Conservation (phyloP, 1,284 basidiomycete genomes). For the Papiliotrema nemorosa region DNA sequence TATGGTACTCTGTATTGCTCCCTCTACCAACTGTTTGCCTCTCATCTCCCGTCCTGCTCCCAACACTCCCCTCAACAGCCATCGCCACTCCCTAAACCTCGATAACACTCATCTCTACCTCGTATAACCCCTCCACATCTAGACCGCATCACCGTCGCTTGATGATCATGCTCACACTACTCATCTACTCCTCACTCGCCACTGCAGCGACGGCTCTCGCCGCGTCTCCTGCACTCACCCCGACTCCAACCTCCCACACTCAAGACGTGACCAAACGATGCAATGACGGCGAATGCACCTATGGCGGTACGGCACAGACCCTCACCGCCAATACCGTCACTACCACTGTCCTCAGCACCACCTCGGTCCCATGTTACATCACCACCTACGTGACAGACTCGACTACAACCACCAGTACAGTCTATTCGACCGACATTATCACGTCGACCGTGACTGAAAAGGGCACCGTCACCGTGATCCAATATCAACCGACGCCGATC, state of each 20-base stretch:
- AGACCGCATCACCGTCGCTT: background rate
- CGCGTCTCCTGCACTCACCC: background rate
- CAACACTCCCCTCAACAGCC: background rate
- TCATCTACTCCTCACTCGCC: background rate
- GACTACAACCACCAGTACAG: slow-evolving; percentile 22
- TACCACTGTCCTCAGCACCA: slow-evolving; percentile 29
- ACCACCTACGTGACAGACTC: slow-evolving; percentile 32
- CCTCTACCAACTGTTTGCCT: background rate
- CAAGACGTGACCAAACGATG: slow-evolving; percentile 12
- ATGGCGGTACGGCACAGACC: slow-evolving; percentile 15
- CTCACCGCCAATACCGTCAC: slow-evolving; percentile 28
- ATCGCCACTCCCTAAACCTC: background rate
- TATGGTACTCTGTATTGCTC: background rate
- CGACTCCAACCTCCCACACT: slow-evolving; percentile 1
- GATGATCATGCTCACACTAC: background rate
- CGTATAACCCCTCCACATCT: background rate
- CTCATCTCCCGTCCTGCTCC: background rate
- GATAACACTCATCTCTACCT: background rate
- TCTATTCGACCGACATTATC: slow-evolving; percentile 35
- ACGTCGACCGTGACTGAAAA: slow-evolving; percentile 31
- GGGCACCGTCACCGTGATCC: slow-evolving; percentile 30
- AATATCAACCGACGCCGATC: slow-evolving; percentile 29
- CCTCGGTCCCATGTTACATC: slow-evolving; percentile 35
- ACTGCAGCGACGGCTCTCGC: background rate
- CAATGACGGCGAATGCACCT: slow-evolving; percentile 16